These are phyloP conservation scores for Diaporthe batatas DNA, from an alignment of 2,329 filamentous ascomycete species.

Conservation along the genomic window DNA sequence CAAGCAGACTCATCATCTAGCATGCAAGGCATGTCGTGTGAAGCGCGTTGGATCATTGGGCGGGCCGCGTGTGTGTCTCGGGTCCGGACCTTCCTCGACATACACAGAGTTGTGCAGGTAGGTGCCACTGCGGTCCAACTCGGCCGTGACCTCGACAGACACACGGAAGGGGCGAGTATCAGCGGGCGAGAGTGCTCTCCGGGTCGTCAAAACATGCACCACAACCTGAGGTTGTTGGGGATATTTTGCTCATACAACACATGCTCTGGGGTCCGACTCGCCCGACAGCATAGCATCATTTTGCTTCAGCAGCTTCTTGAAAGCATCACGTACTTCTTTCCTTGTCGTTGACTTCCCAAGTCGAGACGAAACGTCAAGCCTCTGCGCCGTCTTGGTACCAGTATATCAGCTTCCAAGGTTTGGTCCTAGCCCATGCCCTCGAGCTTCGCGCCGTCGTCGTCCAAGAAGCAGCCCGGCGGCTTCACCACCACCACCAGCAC, in stretches of 20 bases:
- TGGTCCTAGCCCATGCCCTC: background rate
- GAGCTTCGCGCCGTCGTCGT: background rate
- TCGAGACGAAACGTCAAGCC: background rate
- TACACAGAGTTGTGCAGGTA: slow-evolving; percentile 12
- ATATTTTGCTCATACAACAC: background rate
- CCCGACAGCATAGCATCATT: background rate
- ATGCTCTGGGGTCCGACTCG: background rate
- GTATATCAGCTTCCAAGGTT: background rate
- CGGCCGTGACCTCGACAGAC: slow-evolving; percentile 9
- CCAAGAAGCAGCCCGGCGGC: background rate
- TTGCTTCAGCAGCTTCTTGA: background rate
- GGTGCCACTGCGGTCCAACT: background rate
- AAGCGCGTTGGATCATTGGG: too few species aligned
- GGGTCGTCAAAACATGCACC: too few species aligned
- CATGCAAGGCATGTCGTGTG: background rate
- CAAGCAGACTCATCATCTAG: background rate
- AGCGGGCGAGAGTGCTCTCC: too few species aligned
- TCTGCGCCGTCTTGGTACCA: slow-evolving; percentile 10
- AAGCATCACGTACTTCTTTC: background rate
- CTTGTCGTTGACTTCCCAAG: background rate
- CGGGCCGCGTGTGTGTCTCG: slow-evolving; percentile 10
- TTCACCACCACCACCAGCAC: background rate
- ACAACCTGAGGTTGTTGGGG: background rate
- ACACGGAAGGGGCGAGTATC: slow-evolving; percentile 8
- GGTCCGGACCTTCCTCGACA: slow-evolving; percentile 8